A percentile compares a stretch with the other conserved stretches of the same genome.
phyloP scores from a whole-genome alignment of 331 rosid species.

The Malus hybrid region DNA sequence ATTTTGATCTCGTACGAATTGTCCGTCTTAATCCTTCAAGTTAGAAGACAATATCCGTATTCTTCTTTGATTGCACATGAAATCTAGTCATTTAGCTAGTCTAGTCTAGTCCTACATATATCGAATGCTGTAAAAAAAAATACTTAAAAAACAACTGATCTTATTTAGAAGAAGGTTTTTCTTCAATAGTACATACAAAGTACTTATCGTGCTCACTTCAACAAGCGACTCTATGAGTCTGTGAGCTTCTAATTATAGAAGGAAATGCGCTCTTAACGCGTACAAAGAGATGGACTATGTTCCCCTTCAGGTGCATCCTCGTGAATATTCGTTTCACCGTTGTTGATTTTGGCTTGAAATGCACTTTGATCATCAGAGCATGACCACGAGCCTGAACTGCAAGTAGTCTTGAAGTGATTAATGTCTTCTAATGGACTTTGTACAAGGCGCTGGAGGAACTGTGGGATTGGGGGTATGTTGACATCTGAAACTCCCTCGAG shows the following conservation, averaged over 20 bases:
- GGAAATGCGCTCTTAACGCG: background rate
- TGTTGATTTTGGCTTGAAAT: background rate
- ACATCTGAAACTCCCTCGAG: slow-evolving; percentile 22
- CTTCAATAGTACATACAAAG: too few species aligned
- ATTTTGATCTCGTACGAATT: background rate
- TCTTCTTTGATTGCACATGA: too few species aligned
- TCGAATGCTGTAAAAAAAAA: too few species aligned
- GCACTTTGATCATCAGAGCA: background rate
- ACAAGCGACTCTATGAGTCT: background rate
- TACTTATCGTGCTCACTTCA: background rate
- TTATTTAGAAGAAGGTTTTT: too few species aligned
- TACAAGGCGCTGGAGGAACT: background rate
- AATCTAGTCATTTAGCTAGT: too few species aligned
- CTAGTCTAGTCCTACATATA: too few species aligned
- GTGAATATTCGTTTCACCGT: background rate
- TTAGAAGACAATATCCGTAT: too few species aligned
- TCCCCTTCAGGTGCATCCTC: background rate
- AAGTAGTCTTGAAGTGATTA: background rate
- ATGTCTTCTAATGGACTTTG: background rate
- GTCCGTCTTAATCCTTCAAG: too few species aligned
- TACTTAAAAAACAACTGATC: too few species aligned
- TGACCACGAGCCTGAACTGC: background rate
- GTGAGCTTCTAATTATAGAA: background rate
- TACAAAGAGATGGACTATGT: background rate
- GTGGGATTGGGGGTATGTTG: slow-evolving; percentile 26